Percentiles rank a stretch among this genome's conserved stretches.
These are phyloP conservation scores for Terana coerulea DNA, from an alignment of 768 basidiomycete genomes.

Conservation along the genomic window DNA sequence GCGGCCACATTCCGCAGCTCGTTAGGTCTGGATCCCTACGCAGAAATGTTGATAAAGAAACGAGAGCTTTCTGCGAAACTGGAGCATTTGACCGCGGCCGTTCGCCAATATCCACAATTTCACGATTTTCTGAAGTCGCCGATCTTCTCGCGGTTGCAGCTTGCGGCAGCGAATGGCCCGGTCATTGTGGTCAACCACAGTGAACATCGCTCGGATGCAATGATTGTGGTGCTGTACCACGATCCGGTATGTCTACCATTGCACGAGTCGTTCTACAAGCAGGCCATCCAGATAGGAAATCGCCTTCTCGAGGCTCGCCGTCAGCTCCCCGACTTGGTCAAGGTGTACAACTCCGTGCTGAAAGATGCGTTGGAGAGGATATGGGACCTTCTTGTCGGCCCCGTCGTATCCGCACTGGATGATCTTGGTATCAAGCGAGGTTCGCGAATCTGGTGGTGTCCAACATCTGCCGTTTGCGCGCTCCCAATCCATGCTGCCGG, in stretches of 20 bases:
- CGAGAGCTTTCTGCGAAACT: constrained; percentile 10
- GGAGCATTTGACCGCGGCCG: constrained; percentile 21
- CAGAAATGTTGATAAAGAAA: neutral
- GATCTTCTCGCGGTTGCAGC: constrained; percentile 23
- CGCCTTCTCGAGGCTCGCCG: neutral
- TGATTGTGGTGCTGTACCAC: constrained; percentile 22
- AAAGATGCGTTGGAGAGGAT: neutral
- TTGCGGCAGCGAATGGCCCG: constrained; percentile 30
- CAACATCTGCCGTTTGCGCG: neutral
- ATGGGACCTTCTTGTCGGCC: constrained; percentile 7
- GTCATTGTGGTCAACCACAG: constrained; percentile 36
- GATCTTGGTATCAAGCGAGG: neutral
- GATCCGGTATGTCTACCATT: constrained; percentile 12
- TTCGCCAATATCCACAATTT: constrained; percentile 30
- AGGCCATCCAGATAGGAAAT: neutral
- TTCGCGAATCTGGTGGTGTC: constrained; percentile 7
- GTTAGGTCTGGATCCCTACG: too few species aligned
- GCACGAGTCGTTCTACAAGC: neutral
- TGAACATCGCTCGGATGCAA: constrained; percentile 32
- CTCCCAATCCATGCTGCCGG: constrained; percentile 25
- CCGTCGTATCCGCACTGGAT: neutral
- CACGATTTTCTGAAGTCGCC: constrained; percentile 26
- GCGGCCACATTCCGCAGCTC: too few species aligned
- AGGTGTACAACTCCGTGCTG: neutral
- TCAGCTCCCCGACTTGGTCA: neutral